Conservation (phyloP, 768 basidiomycete species). For the Suillus brevipes region DNA sequence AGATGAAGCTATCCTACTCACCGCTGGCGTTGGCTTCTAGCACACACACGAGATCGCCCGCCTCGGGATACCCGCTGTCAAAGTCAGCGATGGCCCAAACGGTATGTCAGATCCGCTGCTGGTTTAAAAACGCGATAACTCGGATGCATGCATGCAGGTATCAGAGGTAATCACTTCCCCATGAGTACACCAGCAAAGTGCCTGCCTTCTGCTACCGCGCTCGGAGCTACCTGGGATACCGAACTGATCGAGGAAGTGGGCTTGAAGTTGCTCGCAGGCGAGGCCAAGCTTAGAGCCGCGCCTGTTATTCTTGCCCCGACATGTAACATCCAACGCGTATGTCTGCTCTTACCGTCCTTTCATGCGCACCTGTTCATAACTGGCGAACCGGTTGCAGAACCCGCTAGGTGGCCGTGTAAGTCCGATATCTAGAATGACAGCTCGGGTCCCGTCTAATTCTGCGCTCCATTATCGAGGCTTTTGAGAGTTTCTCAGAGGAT, state of each 20-base stretch:
- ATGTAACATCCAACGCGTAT: conserved; percentile 81
- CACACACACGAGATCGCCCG: conserved; percentile 68
- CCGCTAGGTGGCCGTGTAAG: too few species aligned
- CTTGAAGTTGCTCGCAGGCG: conserved; percentile 62
- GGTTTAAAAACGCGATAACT: background rate
- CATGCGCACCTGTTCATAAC: too few species aligned
- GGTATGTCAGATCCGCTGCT: conserved; percentile 39
- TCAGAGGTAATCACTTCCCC: conserved; percentile 74
- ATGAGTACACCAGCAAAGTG: conserved; percentile 82
- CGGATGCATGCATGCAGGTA: conserved; percentile 31
- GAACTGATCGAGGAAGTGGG: conserved; percentile 64
- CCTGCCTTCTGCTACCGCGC: conserved; percentile 70
- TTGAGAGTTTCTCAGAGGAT: too few species aligned
- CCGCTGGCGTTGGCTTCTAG: conserved; percentile 78
- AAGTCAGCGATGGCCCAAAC: conserved; percentile 83
- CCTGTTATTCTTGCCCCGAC: conserved; percentile 77
- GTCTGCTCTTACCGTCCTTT: too few species aligned
- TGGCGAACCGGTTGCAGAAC: too few species aligned
- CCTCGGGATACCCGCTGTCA: conserved; percentile 69
- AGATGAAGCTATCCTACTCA: conserved; percentile 73
- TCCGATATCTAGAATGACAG: too few species aligned
- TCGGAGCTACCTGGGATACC: conserved; percentile 75
- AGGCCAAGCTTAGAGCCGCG: conserved; percentile 70
- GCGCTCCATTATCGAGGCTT: too few species aligned
- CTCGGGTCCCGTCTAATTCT: too few species aligned